Conservation (phyloP, 192 early-diverging fungal genomes). For the Diversispora epigaea region DNA sequence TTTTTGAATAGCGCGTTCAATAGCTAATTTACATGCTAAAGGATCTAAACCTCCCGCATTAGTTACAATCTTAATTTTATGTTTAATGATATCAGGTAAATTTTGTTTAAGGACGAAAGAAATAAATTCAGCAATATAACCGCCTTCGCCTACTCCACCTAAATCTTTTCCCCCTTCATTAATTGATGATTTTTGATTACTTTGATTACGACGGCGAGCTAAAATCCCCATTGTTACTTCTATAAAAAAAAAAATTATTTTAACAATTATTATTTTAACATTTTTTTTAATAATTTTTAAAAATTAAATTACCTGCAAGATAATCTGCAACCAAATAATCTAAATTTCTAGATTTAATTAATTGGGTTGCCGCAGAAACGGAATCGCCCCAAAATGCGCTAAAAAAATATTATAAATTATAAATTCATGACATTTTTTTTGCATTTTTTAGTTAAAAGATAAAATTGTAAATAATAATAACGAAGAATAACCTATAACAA, state of each 20-base stretch:
- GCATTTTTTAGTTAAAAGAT: not conserved
- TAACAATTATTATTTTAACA: not conserved
- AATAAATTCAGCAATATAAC: slow-evolving; percentile 63
- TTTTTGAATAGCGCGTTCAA: slow-evolving; percentile 51
- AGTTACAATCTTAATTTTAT: slow-evolving; percentile 61
- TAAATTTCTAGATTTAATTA: slow-evolving; percentile 47
- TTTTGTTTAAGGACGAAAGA: slow-evolving; percentile 51
- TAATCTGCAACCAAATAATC: slow-evolving; percentile 66
- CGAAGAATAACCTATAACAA: slow-evolving; percentile 42
- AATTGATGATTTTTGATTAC: slow-evolving; percentile 22
- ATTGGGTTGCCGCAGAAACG: slow-evolving; percentile 52
- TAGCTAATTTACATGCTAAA: slow-evolving; percentile 60
- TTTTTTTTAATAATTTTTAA: not conserved
- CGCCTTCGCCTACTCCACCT: slow-evolving; percentile 48
- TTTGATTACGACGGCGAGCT: slow-evolving; percentile 50
- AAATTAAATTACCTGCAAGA: slow-evolving; percentile 48
- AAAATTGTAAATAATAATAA: not conserved
- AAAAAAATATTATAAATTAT: not conserved
- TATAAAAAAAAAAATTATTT: slow-evolving; percentile 22
- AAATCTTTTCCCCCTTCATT: slow-evolving; percentile 35
- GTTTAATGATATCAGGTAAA: slow-evolving; percentile 50
- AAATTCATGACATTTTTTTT: not conserved
- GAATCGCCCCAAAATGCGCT: slow-evolving; percentile 64
- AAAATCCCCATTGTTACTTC: slow-evolving; percentile 72
- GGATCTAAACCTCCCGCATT: slow-evolving; percentile 69